Percentiles rank a stretch among this genome's conserved stretches.
Evolutionary conservation across 2,329 filamentous ascomycete species (phyloP).

Genomic region (Coniosporium tulheliwenetii): DNA sequence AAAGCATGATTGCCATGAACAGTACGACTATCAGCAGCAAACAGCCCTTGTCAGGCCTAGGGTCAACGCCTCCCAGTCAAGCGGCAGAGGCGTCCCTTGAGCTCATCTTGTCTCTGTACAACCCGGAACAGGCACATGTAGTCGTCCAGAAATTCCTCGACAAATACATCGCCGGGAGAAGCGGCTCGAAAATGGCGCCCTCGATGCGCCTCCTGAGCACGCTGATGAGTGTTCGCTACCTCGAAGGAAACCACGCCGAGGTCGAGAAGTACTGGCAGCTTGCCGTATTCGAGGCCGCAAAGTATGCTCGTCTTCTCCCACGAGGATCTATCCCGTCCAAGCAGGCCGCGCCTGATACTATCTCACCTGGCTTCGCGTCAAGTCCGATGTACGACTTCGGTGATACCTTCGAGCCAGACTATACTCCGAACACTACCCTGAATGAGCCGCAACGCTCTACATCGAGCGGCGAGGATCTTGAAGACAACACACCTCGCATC

Average conservation of each 20-base stretch:
- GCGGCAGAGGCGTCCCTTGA: slow-evolving; percentile 34
- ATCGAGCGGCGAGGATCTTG: background rate
- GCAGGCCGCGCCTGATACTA: background rate
- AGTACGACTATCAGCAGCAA: slow-evolving; percentile 26
- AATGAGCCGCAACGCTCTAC: background rate
- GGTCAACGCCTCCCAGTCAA: slow-evolving; percentile 17
- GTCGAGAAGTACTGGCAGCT: slow-evolving; percentile 54
- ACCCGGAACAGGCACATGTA: slow-evolving; percentile 26
- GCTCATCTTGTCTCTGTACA: slow-evolving; percentile 40
- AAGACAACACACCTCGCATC: background rate
- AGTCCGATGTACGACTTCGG: background rate
- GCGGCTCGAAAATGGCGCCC: slow-evolving; percentile 19
- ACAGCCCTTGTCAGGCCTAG: slow-evolving; percentile 19
- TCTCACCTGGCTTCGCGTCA: background rate
- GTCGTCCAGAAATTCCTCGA: slow-evolving; percentile 40
- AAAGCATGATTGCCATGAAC: slow-evolving; percentile 11
- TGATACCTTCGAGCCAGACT: too few relatives aligned
- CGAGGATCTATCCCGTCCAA: background rate
- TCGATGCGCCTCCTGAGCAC: slow-evolving; percentile 43
- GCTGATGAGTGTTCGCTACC: slow-evolving; percentile 52
- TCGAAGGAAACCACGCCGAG: slow-evolving; percentile 39
- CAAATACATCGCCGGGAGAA: slow-evolving; percentile 30
- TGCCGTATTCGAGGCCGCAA: slow-evolving; percentile 37
- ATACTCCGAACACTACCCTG: background rate
- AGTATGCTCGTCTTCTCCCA: slow-evolving; percentile 7